A percentile compares a stretch with the other conserved stretches of the same genome.
Conservation (phyloP, 2,329 filamentous ascomycete species). For the Venturia aucupariae region DNA sequence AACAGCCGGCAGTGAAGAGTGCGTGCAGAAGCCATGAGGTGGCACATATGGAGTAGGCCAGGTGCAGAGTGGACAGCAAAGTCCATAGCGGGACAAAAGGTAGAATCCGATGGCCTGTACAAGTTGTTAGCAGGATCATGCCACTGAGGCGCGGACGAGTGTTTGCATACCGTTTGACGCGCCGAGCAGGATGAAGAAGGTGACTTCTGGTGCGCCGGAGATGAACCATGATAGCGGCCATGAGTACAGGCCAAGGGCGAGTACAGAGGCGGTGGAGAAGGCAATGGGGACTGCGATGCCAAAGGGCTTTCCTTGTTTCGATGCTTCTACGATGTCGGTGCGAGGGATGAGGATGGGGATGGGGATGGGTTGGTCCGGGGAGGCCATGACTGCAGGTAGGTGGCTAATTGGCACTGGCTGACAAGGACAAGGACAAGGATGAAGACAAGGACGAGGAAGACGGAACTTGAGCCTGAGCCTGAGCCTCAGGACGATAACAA, state of each 20-base stretch:
- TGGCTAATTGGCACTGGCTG: neutral
- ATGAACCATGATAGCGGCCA: slow-evolving; percentile 31
- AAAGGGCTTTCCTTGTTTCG: neutral
- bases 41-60: slow-evolving; percentile 38
- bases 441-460: neutral
- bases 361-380: neutral
- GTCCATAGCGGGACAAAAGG: slow-evolving; percentile 39
- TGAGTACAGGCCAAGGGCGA: slow-evolving; percentile 18
- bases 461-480: no score
- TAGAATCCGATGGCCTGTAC: slow-evolving; percentile 28
- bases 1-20: slow-evolving; percentile 34
- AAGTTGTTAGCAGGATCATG: neutral
- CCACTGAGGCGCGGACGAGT: neutral
- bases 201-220: slow-evolving; percentile 27
- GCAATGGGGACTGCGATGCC: slow-evolving; percentile 12
- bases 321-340: neutral
- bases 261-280: slow-evolving; percentile 16
- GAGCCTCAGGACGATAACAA: no score
- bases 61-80: slow-evolving; percentile 37
- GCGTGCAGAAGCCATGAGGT: slow-evolving; percentile 45
- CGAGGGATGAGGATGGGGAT: neutral
- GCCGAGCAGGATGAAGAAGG: neutral
- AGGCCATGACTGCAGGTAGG: neutral
- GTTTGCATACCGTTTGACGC: neutral
- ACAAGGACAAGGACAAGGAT: no score